These are phyloP conservation scores for Didymosphaeria variabile DNA, from an alignment of 2,329 filamentous ascomycete species.

Conservation along the genomic window DNA sequence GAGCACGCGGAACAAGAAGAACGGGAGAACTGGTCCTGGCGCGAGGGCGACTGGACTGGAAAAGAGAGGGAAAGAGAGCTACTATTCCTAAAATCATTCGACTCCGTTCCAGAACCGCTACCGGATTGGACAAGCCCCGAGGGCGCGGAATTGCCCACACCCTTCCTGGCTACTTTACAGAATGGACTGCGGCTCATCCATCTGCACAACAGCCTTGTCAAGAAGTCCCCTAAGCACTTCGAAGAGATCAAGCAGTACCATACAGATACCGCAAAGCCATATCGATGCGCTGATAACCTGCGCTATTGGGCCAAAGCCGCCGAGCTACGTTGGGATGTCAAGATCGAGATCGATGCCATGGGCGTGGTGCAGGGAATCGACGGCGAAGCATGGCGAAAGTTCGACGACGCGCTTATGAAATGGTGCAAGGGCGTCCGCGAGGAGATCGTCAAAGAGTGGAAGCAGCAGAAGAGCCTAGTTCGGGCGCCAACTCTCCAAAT, in stretches of 20 bases:
- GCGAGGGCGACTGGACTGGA: constrained; percentile 76
- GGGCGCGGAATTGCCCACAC: constrained; percentile 68
- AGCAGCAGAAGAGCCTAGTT: constrained; percentile 50
- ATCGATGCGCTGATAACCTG: constrained; percentile 91
- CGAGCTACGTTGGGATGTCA: constrained; percentile 90
- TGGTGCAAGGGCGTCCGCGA: constrained; percentile 86
- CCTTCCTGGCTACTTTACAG: constrained; percentile 76
- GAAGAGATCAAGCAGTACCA: constrained; percentile 90
- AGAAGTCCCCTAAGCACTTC: constrained; percentile 85
- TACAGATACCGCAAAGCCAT: constrained; percentile 92
- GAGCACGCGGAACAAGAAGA: constrained; percentile 78
- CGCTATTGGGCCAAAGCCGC: constrained; percentile 96
- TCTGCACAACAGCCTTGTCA: constrained; percentile 89
- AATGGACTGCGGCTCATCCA: constrained; percentile 84
- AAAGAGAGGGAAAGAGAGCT: constrained; percentile 80
- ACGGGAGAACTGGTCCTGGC: constrained; percentile 81
- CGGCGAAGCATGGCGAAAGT: constrained; percentile 76
- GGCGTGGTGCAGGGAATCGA: constrained; percentile 81
- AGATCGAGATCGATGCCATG: constrained; percentile 83
- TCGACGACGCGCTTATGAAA: constrained; percentile 81
- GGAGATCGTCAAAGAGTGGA: constrained; percentile 81
- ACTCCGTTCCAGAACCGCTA: constrained; percentile 65
- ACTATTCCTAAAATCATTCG: constrained; percentile 81
- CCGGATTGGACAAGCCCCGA: constrained; percentile 72
- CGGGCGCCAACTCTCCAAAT: constrained; percentile 52